Evolutionary conservation across 2,329 filamentous ascomycete genomes (phyloP).

Genomic region (Epichloe bromicola): DNA sequence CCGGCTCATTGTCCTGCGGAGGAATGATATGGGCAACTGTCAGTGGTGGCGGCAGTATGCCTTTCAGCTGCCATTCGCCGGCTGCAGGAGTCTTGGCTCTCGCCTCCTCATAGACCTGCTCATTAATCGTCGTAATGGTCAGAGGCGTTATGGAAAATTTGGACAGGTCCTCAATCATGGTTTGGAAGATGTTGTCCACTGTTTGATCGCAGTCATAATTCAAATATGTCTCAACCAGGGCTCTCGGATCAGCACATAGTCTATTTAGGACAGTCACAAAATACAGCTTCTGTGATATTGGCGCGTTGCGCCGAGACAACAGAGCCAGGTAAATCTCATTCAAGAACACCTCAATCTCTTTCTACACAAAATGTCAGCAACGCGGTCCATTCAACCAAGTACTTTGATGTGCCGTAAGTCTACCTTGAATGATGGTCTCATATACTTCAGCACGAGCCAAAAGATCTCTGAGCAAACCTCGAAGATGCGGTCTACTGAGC

Average conservation of each 20-base stretch:
- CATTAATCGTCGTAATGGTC: constrained; percentile 59
- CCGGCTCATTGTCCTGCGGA: constrained; percentile 46
- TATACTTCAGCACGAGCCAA: constrained; percentile 89
- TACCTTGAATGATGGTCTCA: constrained; percentile 88
- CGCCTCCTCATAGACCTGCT: constrained; percentile 77
- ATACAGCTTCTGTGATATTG: constrained; percentile 80
- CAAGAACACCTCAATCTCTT: constrained; percentile 94
- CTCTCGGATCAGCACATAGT: constrained; percentile 73
- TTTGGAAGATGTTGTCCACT: constrained; percentile 94
- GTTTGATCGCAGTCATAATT: constrained; percentile 97
- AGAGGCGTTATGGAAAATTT: constrained; percentile 73
- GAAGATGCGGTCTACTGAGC: constrained; percentile 82
- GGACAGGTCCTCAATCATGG: constrained; percentile 84
- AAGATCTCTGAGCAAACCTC: constrained; percentile 96
- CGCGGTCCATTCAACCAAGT: neutral
- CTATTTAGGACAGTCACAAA: constrained; percentile 78
- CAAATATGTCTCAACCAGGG: constrained; percentile 86
- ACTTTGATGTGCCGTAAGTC: constrained; percentile 10
- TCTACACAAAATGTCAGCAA: constrained; percentile 36
- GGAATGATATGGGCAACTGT: constrained; percentile 63
- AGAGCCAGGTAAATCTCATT: constrained; percentile 96
- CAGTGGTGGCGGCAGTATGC: constrained; percentile 75
- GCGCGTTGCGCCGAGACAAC: constrained; percentile 74
- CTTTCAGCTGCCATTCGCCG: constrained; percentile 74
- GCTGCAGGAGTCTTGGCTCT: constrained; percentile 46